Evolutionary conservation across 805 yeast species (phyloP).

Genomic region (Lipomyces orientalis): DNA sequence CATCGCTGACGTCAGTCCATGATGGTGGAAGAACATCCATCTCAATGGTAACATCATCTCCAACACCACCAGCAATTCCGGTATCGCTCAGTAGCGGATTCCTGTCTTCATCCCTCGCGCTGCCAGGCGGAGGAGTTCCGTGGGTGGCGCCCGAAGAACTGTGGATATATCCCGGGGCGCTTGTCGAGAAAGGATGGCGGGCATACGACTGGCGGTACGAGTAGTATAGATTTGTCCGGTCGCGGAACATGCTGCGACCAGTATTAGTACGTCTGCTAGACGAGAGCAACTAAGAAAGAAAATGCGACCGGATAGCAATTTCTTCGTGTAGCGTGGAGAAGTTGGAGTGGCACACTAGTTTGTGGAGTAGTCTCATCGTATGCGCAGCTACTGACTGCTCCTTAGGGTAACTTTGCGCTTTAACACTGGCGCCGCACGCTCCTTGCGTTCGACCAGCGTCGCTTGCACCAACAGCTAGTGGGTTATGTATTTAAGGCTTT

Average conservation of each 20-base stretch:
- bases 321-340: background rate
- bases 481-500: background rate
- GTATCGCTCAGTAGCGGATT: constrained; percentile 55
- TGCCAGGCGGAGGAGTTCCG: background rate
- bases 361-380: background rate
- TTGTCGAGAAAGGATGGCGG: constrained; percentile 53
- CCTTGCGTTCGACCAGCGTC: background rate
- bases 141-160: constrained; percentile 14
- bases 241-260: constrained; percentile 71
- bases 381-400: no score
- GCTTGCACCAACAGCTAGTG: background rate
- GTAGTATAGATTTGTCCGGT: constrained; percentile 87
- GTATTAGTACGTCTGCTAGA: background rate
- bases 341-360: background rate
- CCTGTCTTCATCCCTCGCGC: constrained; percentile 32
- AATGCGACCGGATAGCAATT: background rate
- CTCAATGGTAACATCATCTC: constrained; percentile 53
- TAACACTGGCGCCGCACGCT: background rate
- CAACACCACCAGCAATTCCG: constrained; percentile 23
- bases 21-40: constrained; percentile 75
- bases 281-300: background rate
- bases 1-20: constrained; percentile 73
- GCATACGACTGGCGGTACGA: constrained; percentile 91
- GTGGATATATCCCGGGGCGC: constrained; percentile 31
- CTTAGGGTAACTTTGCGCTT: no score